These are phyloP conservation scores for Vicia faba DNA, from an alignment of 306 rosid species.

Conservation along the genomic window DNA sequence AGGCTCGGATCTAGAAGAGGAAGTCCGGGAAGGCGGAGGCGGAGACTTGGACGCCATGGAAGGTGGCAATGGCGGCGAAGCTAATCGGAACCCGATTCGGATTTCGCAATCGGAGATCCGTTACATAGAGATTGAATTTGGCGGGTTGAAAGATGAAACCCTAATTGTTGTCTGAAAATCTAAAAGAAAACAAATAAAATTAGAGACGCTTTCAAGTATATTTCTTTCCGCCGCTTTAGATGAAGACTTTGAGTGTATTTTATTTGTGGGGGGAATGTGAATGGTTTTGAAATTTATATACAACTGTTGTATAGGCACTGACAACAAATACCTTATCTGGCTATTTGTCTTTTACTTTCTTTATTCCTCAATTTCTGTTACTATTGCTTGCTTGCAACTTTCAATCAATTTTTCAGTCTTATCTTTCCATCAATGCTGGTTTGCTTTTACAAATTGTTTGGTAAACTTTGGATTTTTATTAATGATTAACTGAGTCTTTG, in stretches of 20 bases:
- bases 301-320: slow-evolving; percentile 35
- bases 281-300: slow-evolving; percentile 59
- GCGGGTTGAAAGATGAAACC: slow-evolving; percentile 66
- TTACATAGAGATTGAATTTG: slow-evolving; percentile 60
- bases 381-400: too few relatives aligned
- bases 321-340: slow-evolving; percentile 20
- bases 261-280: slow-evolving; percentile 59
- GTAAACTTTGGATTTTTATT: too few relatives aligned
- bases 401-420: too few relatives aligned
- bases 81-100: slow-evolving; percentile 39
- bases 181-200: slow-evolving; percentile 7
- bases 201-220: slow-evolving; percentile 28
- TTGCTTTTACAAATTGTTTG: too few relatives aligned
- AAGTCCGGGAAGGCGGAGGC: slow-evolving; percentile 57
- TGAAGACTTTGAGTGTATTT: slow-evolving; percentile 14
- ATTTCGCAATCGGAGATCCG: slow-evolving; percentile 62
- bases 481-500: too few relatives aligned
- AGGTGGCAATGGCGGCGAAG: slow-evolving; percentile 45
- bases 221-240: slow-evolving; percentile 44
- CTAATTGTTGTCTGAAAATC: slow-evolving; percentile 54
- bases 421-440: too few relatives aligned
- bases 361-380: too few relatives aligned
- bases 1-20: slow-evolving; percentile 60
- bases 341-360: background rate
- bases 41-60: slow-evolving; percentile 82